Evolutionary conservation across 768 basidiomycete species (phyloP).

Genomic region (Kwoniella botswanensis): DNA sequence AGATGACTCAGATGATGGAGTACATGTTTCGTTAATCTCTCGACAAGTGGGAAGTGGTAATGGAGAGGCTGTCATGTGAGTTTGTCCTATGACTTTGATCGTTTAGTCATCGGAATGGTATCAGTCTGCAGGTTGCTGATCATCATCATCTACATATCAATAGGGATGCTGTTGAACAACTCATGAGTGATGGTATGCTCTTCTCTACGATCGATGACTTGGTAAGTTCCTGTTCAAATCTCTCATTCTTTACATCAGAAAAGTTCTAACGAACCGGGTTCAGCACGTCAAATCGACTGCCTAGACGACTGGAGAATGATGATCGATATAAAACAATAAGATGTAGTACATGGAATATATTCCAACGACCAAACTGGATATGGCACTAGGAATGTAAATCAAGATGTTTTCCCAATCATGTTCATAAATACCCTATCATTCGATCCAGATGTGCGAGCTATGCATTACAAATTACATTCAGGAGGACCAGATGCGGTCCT

Average conservation of each 20-base stretch:
- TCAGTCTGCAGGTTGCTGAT: background rate
- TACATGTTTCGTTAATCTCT: constrained; percentile 75
- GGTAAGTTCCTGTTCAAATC: constrained; percentile 62
- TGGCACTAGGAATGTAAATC: too few relatives aligned
- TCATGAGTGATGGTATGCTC: constrained; percentile 80
- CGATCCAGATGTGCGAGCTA: background rate
- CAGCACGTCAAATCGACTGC: constrained; percentile 41
- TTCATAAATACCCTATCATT: background rate
- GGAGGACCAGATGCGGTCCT: too few relatives aligned
- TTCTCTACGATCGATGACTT: constrained; percentile 78
- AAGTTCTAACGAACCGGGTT: background rate
- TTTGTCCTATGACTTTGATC: constrained; percentile 57
- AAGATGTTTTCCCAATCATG: background rate
- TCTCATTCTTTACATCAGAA: background rate
- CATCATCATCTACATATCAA: background rate
- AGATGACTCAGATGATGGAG: constrained; percentile 67
- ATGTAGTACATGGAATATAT: background rate
- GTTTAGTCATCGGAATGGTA: background rate
- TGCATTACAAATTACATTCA: background rate
- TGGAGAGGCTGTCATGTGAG: constrained; percentile 68
- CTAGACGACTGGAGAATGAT: background rate
- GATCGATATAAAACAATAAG: background rate
- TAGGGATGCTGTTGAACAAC: constrained; percentile 71
- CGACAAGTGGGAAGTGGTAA: constrained; percentile 66
- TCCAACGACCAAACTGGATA: background rate